Percentiles rank a stretch among this genome's conserved stretches.
Conservation (phyloP, 495 filamentous ascomycete species). For the Penicillium macrosclerotiorum region DNA sequence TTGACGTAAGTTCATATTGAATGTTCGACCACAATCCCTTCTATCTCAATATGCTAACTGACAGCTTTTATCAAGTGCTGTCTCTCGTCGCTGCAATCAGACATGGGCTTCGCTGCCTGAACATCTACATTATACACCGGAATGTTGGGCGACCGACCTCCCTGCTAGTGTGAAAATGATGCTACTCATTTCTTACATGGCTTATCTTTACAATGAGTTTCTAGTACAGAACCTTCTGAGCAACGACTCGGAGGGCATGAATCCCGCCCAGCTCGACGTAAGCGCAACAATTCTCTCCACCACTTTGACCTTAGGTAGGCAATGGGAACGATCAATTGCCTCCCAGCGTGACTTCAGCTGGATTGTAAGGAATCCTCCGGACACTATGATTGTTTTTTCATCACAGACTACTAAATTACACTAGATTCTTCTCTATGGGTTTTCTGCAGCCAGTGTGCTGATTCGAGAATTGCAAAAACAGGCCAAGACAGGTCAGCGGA, state of each 20-base stretch:
- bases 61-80: constrained; percentile 24
- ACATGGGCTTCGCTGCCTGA: constrained; percentile 35
- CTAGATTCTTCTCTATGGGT: constrained; percentile 41
- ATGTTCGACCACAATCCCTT: too few species aligned
- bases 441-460: constrained; percentile 39
- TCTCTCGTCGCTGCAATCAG: constrained; percentile 33
- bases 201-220: constrained; percentile 44
- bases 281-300: constrained; percentile 36
- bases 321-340: constrained; percentile 40
- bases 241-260: background rate
- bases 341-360: constrained; percentile 24
- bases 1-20: constrained; percentile 26
- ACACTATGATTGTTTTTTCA: background rate
- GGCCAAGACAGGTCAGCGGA: background rate
- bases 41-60: background rate
- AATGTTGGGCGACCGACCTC: constrained; percentile 20
- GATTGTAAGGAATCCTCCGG: constrained; percentile 14
- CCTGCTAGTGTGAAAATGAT: constrained; percentile 29
- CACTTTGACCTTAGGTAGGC: constrained; percentile 36
- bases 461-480: constrained; percentile 14
- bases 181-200: constrained; percentile 32
- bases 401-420: background rate
- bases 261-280: constrained; percentile 34
- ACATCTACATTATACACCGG: constrained; percentile 32
- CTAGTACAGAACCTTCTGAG: constrained; percentile 42